These are phyloP conservation scores for Penicillium polonicum DNA, from an alignment of 2,329 filamentous ascomycete species.

Conservation along the genomic window DNA sequence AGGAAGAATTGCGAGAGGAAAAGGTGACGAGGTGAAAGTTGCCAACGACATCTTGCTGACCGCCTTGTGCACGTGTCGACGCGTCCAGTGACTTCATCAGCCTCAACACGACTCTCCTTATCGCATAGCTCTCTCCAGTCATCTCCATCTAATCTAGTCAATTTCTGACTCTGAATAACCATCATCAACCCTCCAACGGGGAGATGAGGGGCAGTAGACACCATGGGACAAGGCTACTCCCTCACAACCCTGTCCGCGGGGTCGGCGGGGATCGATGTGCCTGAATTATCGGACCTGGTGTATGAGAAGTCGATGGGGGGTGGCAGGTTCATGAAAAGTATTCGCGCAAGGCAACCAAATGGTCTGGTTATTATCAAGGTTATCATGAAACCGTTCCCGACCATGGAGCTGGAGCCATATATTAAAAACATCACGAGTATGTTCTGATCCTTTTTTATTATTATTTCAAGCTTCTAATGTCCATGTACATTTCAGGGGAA, in stretches of 20 bases:
- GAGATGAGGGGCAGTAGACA: constrained; percentile 37
- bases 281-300: constrained; percentile 83
- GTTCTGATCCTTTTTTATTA: constrained; percentile 32
- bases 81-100: constrained; percentile 23
- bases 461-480: constrained; percentile 1
- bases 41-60: constrained; percentile 13
- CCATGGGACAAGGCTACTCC: constrained; percentile 96
- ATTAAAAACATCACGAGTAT: constrained; percentile 72
- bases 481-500: constrained; percentile 59
- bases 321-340: constrained; percentile 94
- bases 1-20: background rate
- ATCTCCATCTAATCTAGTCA: background rate
- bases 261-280: constrained; percentile 88
- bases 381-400: constrained; percentile 85
- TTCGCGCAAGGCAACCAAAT: constrained; percentile 84
- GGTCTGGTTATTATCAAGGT: constrained; percentile 93
- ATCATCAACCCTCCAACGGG: constrained; percentile 7
- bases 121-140: background rate
- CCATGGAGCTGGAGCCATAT: constrained; percentile 77
- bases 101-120: constrained; percentile 10
- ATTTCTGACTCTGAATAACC: background rate
- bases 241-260: constrained; percentile 87
- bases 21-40: background rate
- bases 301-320: constrained; percentile 92
- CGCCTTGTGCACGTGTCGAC: constrained; percentile 25